Base-by-base conservation (phyloP, 2,329 filamentous ascomycete species). In the Colletotrichum echinochloae region DNA sequence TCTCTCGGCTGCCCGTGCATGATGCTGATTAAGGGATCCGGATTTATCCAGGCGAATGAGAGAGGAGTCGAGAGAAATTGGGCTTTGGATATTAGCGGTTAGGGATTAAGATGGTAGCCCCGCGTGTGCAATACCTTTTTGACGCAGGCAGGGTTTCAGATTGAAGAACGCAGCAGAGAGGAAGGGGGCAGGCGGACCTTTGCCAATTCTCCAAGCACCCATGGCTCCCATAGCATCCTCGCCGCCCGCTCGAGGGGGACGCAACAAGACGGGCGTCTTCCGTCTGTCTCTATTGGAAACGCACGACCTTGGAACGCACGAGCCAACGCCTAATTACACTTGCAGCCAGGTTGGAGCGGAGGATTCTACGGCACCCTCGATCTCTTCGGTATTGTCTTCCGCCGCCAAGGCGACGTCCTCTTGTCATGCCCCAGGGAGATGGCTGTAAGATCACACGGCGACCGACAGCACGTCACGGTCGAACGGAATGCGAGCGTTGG, bases 81-180 rank as follows among this genome's bases (percentile, higher is more conserved):
- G 33, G 5, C 18, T 28, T 54, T 23, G 8, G 51, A 20, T 11
- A 23, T n/a, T 41, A 64, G 14, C 35, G 48, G 52, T 26, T 44
- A 37, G 14, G 26, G 12, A 49, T 48, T 60, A 71, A 61, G 60
- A 71, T 52, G 48, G 48, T 37, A 57, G 35, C 62, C 65, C 65
- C 35, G 57, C 48, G 65, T 23, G 59, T 68, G 46, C 54, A 65
- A 71, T 37, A 54, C 56, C 46, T 12, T 71, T 60, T 56, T 73
- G 69, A 72, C 62, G 71, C 71, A 72, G 54, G 57, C 39, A 64
- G 65, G 57, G 71, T 73, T 73, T 73, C 71, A 72, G 69, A 72
- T 72, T 70, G 60, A 63, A 56, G 23, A 26, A 16, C 28, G 30
- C 48, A 56, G 23, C 14, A 18, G n/a, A 56, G 54, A 37, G 46